Base-by-base conservation (phyloP, 352 stramenopile genomes). In the Blastocystis sp. region DNA sequence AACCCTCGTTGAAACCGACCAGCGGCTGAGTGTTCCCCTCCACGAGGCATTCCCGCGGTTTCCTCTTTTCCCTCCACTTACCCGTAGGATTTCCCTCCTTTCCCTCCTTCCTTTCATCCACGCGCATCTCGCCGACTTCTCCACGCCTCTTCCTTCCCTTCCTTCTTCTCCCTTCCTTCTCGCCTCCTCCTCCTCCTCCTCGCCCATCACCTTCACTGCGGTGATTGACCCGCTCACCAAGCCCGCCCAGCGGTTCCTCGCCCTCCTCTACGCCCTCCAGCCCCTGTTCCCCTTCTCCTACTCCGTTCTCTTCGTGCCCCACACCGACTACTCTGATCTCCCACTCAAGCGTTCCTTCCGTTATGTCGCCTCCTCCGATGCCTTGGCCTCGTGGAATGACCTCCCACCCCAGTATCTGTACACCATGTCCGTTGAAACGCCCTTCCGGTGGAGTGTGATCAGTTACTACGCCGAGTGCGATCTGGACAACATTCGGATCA, bases 271-370 rank as follows among this genome's bases (percentile, higher is more conserved):
- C 14, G 45, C 91, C 21, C 65, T 91, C 0, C 90, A 88, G 2
- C 74, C 90, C 45, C 28, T 56, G 1, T 66, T 93, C 9, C 48
- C 86, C 9, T 53, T 92, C 5, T 79, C 71, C 19, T 62, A 91
- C 1, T 76, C 69, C 5, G 14, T 94, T 2, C 45, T 92, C 2
- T 88, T 94, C 17, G n/a, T 86, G 23, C 67, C 95, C 90, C 40
- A 89, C 86, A 0, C 90, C 11, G 92, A 96, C 74, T 92, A 96
- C 76, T 91, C 90, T 0, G 92, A 96, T 76, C 93, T 97, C 38
- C 95, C 95, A 19, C 89, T 97, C 2, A 92, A 96, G 89, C 93
- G 92, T 7, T 98, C 97, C 90, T 98, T 97, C 88, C 92, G 94
- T 28, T 97, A 96, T 78, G 88, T 91, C 10, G 67, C 95, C 52